These are phyloP conservation scores for Hymenochaete sp. DNA, from an alignment of 1,284 basidiomycete species.

Conservation along the genomic window DNA sequence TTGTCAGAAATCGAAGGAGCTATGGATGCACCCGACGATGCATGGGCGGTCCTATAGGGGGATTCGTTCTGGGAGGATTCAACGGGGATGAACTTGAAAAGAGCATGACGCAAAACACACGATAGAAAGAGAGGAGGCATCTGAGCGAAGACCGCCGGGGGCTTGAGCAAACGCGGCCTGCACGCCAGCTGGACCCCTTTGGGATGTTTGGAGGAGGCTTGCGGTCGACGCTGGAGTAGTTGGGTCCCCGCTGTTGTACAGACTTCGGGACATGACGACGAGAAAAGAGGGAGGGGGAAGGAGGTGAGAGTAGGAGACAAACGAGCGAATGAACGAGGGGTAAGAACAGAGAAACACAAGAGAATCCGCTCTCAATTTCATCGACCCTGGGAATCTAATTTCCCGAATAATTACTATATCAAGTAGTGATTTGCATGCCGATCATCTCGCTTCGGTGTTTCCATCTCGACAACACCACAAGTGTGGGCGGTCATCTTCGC, in stretches of 20 bases:
- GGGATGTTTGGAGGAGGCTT: conserved; percentile 30
- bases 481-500: too few relatives aligned
- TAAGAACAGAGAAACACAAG: too few relatives aligned
- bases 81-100: conserved; percentile 13
- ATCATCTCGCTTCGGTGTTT: too few relatives aligned
- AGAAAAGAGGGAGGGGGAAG: conserved; percentile 4
- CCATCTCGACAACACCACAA: too few relatives aligned
- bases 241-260: conserved; percentile 11
- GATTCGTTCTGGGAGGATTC: conserved; percentile 33
- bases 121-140: conserved; percentile 31
- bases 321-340: too few relatives aligned
- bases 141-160: conserved; percentile 30
- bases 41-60: conserved; percentile 32
- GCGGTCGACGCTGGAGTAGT: conserved; percentile 11
- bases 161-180: conserved; percentile 39
- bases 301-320: neutral
- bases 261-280: conserved; percentile 8
- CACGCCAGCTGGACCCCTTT: conserved; percentile 25
- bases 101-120: conserved; percentile 27
- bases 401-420: too few relatives aligned
- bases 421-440: too few relatives aligned
- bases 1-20: conserved; percentile 32
- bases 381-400: too few relatives aligned
- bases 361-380: too few relatives aligned
- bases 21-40: conserved; percentile 19